Conservation (phyloP, 1,284 basidiomycete species). For the Trichosporon faecale region DNA sequence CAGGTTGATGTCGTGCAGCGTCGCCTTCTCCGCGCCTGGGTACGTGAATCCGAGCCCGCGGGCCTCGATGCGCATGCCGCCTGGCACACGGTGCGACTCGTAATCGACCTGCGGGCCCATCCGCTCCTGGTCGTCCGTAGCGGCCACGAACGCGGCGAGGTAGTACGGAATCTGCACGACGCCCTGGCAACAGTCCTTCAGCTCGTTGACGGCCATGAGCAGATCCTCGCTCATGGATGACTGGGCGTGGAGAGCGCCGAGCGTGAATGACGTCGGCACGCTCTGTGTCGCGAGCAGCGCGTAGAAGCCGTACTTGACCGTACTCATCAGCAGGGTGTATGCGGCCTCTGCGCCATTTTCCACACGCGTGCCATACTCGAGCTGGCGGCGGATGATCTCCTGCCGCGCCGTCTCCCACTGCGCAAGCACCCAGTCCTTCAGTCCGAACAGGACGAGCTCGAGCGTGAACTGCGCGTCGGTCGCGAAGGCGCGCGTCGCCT, state of each 20-base stretch:
- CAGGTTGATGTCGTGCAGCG: conserved; percentile 66
- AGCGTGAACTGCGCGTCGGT: conserved; percentile 42
- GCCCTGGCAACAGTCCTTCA: conserved; percentile 48
- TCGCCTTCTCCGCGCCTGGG: conserved; percentile 64
- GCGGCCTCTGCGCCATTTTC: neutral
- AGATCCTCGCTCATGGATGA: conserved; percentile 60
- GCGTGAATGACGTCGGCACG: conserved; percentile 60
- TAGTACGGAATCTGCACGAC: conserved; percentile 74
- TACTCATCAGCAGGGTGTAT: neutral
- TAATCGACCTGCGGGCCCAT: conserved; percentile 47
- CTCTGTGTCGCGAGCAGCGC: conserved; percentile 67
- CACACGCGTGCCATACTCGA: neutral
- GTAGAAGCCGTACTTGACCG: conserved; percentile 11
- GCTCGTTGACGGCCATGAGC: neutral
- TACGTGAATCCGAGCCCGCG: conserved; percentile 72
- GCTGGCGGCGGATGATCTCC: neutral
- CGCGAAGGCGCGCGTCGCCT: conserved; percentile 42
- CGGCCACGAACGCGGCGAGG: conserved; percentile 74
- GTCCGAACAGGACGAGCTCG: conserved; percentile 72
- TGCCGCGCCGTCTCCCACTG: conserved; percentile 58
- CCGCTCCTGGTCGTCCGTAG: conserved; percentile 59
- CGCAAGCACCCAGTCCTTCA: conserved; percentile 73
- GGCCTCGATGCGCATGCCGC: conserved; percentile 66
- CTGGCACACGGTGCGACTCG: conserved; percentile 26
- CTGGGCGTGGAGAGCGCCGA: conserved; percentile 73